These are phyloP conservation scores for Penicillium taxi DNA, from an alignment of 495 filamentous ascomycete genomes.

Conservation along the genomic window DNA sequence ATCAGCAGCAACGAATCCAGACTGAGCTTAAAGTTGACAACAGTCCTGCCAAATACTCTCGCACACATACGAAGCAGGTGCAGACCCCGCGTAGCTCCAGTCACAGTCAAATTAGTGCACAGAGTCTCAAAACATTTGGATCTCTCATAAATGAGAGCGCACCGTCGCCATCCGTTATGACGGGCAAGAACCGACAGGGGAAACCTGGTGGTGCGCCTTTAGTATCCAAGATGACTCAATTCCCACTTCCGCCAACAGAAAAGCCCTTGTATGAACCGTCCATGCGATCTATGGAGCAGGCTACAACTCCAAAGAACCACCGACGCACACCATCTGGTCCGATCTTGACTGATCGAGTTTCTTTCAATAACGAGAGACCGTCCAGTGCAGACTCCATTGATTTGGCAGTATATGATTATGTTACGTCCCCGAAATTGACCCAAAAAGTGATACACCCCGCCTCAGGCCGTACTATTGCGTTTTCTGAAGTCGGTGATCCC, in stretches of 20 bases:
- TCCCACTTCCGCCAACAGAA: constrained; percentile 29
- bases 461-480: constrained; percentile 81
- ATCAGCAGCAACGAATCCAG: constrained; percentile 43
- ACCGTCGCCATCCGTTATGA: constrained; percentile 58
- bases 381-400: constrained; percentile 81
- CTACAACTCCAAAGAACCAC: constrained; percentile 31
- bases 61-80: constrained; percentile 18
- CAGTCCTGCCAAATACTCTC: constrained; percentile 26
- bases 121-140: no score
- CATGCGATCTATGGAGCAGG: constrained; percentile 29
- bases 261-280: constrained; percentile 30
- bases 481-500: constrained; percentile 93
- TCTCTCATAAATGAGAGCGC: constrained; percentile 52
- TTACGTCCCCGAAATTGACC: constrained; percentile 73
- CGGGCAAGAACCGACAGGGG: constrained; percentile 42
- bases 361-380: constrained; percentile 46
- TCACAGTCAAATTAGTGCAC: no score
- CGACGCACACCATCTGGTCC: constrained; percentile 35
- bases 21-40: constrained; percentile 30
- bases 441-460: constrained; percentile 80
- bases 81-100: constrained; percentile 20
- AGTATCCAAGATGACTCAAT: constrained; percentile 40
- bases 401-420: constrained; percentile 75
- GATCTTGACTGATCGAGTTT: constrained; percentile 21
- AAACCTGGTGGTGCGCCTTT: constrained; percentile 32